These are phyloP conservation scores for Coleophoma crateriformis DNA, from an alignment of 2,329 filamentous ascomycete genomes.

Conservation along the genomic window DNA sequence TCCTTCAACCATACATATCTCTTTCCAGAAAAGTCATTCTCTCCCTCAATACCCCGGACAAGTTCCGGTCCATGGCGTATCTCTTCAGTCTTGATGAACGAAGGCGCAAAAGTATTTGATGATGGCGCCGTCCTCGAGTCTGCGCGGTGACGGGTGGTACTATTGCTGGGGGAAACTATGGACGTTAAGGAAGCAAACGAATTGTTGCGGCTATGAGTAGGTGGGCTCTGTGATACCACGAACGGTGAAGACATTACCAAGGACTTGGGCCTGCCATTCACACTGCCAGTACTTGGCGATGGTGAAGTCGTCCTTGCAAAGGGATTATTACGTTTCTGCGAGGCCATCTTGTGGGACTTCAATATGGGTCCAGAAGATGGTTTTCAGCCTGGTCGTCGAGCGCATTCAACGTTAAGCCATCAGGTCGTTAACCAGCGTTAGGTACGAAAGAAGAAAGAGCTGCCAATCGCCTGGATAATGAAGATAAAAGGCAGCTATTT, in stretches of 20 bases:
- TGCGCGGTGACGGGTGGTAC: slow-evolving; percentile 36
- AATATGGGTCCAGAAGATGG: slow-evolving; percentile 6
- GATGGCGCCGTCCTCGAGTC: slow-evolving; percentile 62
- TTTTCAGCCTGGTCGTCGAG: not conserved
- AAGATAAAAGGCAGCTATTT: not conserved
- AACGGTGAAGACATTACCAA: slow-evolving; percentile 48
- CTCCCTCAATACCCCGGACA: slow-evolving; percentile 78
- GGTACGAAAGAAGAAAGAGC: not conserved
- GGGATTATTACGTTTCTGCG: slow-evolving; percentile 73
- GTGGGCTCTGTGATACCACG: slow-evolving; percentile 30
- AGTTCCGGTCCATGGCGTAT: slow-evolving; percentile 51
- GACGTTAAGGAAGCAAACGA: slow-evolving; percentile 53
- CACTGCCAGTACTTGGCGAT: slow-evolving; percentile 50
- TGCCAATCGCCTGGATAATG: not conserved
- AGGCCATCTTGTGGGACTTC: slow-evolving; percentile 37
- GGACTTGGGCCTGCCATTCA: slow-evolving; percentile 65
- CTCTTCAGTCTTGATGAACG: slow-evolving; percentile 89
- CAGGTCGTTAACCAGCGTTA: not conserved
- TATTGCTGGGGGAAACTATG: slow-evolving; percentile 19
- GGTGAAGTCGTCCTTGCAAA: slow-evolving; percentile 67
- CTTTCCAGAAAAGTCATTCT: slow-evolving; percentile 98
- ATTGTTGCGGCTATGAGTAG: slow-evolving; percentile 61
- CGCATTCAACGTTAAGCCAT: not conserved
- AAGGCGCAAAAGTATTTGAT: slow-evolving; percentile 86
- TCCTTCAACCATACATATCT: slow-evolving; percentile 97